Evolutionary conservation across 352 stramenopile genomes (phyloP).

Genomic region (Pythium monospermum): DNA sequence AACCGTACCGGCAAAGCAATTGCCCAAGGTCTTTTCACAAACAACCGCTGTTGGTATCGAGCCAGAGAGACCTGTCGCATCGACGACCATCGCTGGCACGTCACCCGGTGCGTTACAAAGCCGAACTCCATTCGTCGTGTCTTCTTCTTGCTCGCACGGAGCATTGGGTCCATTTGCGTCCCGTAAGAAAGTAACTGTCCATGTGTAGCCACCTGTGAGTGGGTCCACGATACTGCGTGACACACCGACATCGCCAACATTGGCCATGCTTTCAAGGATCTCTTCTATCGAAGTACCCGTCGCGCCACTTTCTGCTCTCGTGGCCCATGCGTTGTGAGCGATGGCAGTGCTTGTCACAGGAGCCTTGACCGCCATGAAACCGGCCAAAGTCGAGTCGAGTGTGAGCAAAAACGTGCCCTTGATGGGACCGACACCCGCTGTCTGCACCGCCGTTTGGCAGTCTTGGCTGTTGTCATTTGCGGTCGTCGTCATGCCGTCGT

Average conservation of each 20-base stretch:
- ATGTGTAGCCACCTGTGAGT: slow-evolving; percentile 91
- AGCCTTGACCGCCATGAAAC: slow-evolving; percentile 65
- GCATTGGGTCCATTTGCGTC: slow-evolving; percentile 72
- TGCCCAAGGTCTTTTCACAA: slow-evolving; percentile 21
- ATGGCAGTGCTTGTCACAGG: slow-evolving; percentile 77
- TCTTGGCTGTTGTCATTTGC: slow-evolving; percentile 49
- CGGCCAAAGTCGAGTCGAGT: slow-evolving; percentile 70
- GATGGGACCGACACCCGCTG: slow-evolving; percentile 74
- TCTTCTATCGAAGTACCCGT: slow-evolving; percentile 93
- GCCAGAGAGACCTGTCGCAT: slow-evolving; percentile 24
- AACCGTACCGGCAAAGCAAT: slow-evolving; percentile 18
- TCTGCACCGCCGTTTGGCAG: slow-evolving; percentile 28
- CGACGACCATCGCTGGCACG: slow-evolving; percentile 76
- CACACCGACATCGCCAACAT: slow-evolving; percentile 93
- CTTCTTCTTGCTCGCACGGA: slow-evolving; percentile 63
- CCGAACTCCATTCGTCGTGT: slow-evolving; percentile 31
- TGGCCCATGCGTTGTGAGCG: slow-evolving; percentile 90
- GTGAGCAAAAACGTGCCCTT: slow-evolving; percentile 88
- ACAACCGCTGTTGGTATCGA: slow-evolving; percentile 27
- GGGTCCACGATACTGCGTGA: slow-evolving; percentile 80
- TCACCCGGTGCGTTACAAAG: slow-evolving; percentile 93
- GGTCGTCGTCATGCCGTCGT: slow-evolving; percentile 58
- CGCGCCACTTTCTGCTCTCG: slow-evolving; percentile 81
- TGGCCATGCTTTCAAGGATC: slow-evolving; percentile 92
- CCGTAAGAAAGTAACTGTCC: slow-evolving; percentile 93